Evolutionary conservation across 179 eudicot genomes (phyloP).

Genomic region (Beta corolliflora): DNA sequence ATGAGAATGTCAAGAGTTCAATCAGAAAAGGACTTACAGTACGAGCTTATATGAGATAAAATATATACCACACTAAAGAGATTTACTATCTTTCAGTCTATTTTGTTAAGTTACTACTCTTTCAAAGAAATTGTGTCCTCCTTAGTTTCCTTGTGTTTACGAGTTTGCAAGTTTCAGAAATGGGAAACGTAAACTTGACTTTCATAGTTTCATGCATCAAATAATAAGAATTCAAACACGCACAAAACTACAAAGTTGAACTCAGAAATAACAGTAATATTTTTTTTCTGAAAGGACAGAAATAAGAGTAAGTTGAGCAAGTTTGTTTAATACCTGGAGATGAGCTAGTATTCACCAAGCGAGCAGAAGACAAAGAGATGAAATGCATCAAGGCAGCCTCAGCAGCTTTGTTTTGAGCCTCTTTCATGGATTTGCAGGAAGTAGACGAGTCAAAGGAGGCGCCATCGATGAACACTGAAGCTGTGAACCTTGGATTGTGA

Average conservation of each 20-base stretch:
- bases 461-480: constrained; percentile 18
- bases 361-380: constrained; percentile 7
- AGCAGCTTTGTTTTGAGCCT: constrained; percentile 30
- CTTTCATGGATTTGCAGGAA: constrained; percentile 17
- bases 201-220: neutral
- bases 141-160: neutral
- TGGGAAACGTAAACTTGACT: neutral
- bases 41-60: too few species aligned
- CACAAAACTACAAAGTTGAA: neutral
- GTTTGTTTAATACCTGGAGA: neutral
- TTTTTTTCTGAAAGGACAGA: too few species aligned
- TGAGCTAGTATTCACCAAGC: neutral
- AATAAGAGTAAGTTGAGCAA: neutral
- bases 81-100: neutral
- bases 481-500: constrained; percentile 20
- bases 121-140: neutral
- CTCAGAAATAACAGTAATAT: neutral
- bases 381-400: constrained; percentile 20
- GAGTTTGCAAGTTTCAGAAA: neutral
- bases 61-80: too few species aligned
- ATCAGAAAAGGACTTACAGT: too few species aligned
- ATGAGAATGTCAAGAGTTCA: too few species aligned
- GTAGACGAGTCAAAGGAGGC: constrained; percentile 8
- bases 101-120: neutral
- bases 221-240: neutral